Conservation (phyloP, 2,329 filamentous ascomycete genomes). For the Cladosporium phlei region DNA sequence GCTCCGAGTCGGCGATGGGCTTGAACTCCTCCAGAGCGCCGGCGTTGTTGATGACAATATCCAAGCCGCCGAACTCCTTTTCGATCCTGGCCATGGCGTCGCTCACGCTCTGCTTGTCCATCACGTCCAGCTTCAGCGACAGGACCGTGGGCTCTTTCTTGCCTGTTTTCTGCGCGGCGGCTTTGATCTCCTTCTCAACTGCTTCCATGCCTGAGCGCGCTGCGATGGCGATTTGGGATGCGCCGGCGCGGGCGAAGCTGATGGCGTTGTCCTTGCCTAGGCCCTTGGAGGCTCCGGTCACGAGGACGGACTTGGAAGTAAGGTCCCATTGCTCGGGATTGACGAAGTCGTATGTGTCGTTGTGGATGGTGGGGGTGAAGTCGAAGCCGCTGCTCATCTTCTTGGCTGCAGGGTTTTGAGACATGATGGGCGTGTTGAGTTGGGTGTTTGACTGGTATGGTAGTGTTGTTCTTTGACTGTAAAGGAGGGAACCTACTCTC, state of each 20-base stretch:
- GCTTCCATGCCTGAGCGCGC: slow-evolving; percentile 47
- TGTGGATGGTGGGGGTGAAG: slow-evolving; percentile 28
- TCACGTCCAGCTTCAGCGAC: slow-evolving; percentile 42
- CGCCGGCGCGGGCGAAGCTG: slow-evolving; percentile 53
- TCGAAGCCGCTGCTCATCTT: slow-evolving; percentile 11
- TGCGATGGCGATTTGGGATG: slow-evolving; percentile 49
- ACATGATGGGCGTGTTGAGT: slow-evolving; percentile 7
- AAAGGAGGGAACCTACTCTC: no score
- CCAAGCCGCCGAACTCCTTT: slow-evolving; percentile 29
- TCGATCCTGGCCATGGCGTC: slow-evolving; percentile 32
- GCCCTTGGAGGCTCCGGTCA: slow-evolving; percentile 44
- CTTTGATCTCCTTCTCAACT: slow-evolving; percentile 33
- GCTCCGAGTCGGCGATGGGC: slow-evolving; percentile 25
- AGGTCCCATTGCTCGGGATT: slow-evolving; percentile 28
- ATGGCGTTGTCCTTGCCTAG: slow-evolving; percentile 49
- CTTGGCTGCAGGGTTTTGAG: slow-evolving; percentile 3
- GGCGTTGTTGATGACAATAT: slow-evolving; percentile 38
- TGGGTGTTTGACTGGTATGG: no score
- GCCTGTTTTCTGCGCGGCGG: slow-evolving; percentile 34
- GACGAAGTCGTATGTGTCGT: slow-evolving; percentile 51
- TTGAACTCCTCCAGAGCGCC: slow-evolving; percentile 22
- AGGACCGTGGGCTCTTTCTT: slow-evolving; percentile 38
- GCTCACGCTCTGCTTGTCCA: slow-evolving; percentile 34
- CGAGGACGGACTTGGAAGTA: slow-evolving; percentile 42
- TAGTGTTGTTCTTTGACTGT: no score